phyloP scores from a whole-genome alignment of 1,284 basidiomycete species.

The Coniferiporia weirii region DNA sequence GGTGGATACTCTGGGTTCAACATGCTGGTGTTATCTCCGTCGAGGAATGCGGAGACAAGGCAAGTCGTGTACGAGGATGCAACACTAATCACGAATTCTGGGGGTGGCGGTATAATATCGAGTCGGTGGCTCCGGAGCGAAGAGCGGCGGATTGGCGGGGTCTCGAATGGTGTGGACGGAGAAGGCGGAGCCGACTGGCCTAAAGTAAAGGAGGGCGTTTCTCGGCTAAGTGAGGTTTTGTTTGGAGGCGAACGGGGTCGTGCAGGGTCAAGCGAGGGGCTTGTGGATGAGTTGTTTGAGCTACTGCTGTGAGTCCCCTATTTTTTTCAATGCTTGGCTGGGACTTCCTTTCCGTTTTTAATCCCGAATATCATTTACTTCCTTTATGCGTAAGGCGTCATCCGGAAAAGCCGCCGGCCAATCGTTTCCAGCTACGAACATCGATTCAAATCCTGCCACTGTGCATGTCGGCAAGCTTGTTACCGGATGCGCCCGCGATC shows the following conservation, averaged over 20 bases:
- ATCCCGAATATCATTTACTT: no score
- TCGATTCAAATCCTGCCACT: conserved; percentile 15
- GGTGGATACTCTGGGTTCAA: conserved; percentile 72
- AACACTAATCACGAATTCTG: conserved; percentile 59
- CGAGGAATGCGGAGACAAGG: conserved; percentile 11
- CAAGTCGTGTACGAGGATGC: conserved; percentile 42
- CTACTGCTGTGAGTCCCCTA: conserved; percentile 46
- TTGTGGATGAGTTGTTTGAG: conserved; percentile 54
- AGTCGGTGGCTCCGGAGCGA: conserved; percentile 43
- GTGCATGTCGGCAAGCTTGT: background rate
- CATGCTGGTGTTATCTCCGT: conserved; percentile 52
- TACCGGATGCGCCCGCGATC: conserved; percentile 10
- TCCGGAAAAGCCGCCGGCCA: conserved; percentile 4
- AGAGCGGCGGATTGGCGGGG: conserved; percentile 48
- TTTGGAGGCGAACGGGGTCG: conserved; percentile 23
- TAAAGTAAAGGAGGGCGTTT: conserved; percentile 58
- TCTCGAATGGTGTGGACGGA: conserved; percentile 72
- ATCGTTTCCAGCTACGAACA: conserved; percentile 12
- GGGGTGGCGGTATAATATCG: conserved; percentile 55
- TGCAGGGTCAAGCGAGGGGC: conserved; percentile 37
- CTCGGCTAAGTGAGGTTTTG: conserved; percentile 40
- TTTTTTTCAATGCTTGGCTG: no score
- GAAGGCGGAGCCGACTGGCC: conserved; percentile 56
- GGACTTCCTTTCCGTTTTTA: no score
- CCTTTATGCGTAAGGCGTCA: background rate